These are phyloP conservation scores for Comarum palustre DNA, from an alignment of 306 rosid genomes.

Conservation along the genomic window DNA sequence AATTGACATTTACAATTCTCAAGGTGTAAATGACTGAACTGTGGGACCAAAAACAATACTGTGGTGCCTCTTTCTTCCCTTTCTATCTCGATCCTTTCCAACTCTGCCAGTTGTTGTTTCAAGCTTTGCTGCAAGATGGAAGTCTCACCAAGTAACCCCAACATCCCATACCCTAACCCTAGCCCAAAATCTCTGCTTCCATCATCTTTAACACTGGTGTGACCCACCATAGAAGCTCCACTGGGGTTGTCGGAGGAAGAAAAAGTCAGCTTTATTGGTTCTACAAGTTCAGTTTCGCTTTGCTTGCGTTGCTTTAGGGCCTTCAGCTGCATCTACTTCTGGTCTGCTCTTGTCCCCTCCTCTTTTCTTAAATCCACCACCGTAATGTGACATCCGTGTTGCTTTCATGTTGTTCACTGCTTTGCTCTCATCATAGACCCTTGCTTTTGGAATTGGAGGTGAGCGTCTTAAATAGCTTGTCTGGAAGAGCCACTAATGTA, in stretches of 20 bases:
- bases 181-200: slow-evolving; percentile 10
- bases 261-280: slow-evolving; percentile 48
- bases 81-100: no score
- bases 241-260: slow-evolving; percentile 80
- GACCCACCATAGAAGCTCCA: slow-evolving; percentile 83
- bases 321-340: slow-evolving; percentile 82
- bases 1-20: no score
- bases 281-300: slow-evolving; percentile 57
- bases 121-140: neutral
- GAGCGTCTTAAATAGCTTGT: slow-evolving; percentile 68
- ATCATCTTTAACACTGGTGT: slow-evolving; percentile 41
- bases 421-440: slow-evolving; percentile 72
- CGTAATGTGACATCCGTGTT: slow-evolving; percentile 67
- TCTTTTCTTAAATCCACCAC: slow-evolving; percentile 67
- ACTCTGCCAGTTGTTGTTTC: no score
- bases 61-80: no score
- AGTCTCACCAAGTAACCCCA: neutral
- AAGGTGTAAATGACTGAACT: no score
- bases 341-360: slow-evolving; percentile 80
- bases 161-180: slow-evolving; percentile 21
- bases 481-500: slow-evolving; percentile 82
- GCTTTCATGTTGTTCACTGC: slow-evolving; percentile 56
- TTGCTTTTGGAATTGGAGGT: slow-evolving; percentile 78
- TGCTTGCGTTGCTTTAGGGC: no score
- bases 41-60: no score